A percentile compares a stretch with the other conserved stretches of the same genome.
These are phyloP conservation scores for Xylariaceae sp. DNA, from an alignment of 2,329 filamentous ascomycete species.

Conservation along the genomic window DNA sequence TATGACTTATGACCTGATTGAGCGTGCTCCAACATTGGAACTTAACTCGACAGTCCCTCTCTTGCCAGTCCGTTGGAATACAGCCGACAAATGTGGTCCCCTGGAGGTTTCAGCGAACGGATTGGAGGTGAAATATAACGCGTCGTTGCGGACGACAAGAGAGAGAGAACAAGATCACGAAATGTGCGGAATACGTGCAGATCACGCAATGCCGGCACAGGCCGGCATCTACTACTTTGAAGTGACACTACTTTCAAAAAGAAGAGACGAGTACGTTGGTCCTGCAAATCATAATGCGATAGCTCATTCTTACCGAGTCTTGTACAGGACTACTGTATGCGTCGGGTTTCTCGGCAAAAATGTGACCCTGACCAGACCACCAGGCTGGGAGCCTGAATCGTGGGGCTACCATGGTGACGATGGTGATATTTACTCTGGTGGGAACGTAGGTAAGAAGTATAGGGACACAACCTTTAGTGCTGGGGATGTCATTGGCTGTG, in stretches of 20 bases:
- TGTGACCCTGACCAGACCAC: slow-evolving; percentile 61
- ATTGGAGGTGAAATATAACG: slow-evolving; percentile 69
- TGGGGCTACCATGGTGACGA: slow-evolving; percentile 76
- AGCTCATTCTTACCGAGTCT: slow-evolving; percentile 23
- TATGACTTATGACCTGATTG: slow-evolving; percentile 83
- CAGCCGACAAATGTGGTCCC: slow-evolving; percentile 73
- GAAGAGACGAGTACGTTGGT: slow-evolving; percentile 59
- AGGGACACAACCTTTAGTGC: slow-evolving; percentile 59
- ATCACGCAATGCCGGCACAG: slow-evolving; percentile 85
- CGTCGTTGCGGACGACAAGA: slow-evolving; percentile 49
- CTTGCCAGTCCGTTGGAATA: slow-evolving; percentile 84
- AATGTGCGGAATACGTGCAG: slow-evolving; percentile 80
- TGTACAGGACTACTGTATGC: slow-evolving; percentile 62
- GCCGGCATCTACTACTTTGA: slow-evolving; percentile 97
- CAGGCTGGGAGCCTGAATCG: slow-evolving; percentile 72
- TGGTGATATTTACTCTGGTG: slow-evolving; percentile 64
- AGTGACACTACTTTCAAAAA: slow-evolving; percentile 59
- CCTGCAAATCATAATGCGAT: not conserved
- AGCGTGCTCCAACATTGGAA: slow-evolving; percentile 68
- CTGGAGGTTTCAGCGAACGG: slow-evolving; percentile 80
- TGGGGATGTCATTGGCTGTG: slow-evolving; percentile 68
- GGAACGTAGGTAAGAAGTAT: slow-evolving; percentile 63
- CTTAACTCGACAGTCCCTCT: slow-evolving; percentile 67
- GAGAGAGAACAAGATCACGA: slow-evolving; percentile 71
- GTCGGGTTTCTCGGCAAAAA: slow-evolving; percentile 66